A percentile compares a stretch with the other conserved stretches of the same genome.
Evolutionary conservation across 148 eudicot species (phyloP).

Genomic region (Camellia japonica): DNA sequence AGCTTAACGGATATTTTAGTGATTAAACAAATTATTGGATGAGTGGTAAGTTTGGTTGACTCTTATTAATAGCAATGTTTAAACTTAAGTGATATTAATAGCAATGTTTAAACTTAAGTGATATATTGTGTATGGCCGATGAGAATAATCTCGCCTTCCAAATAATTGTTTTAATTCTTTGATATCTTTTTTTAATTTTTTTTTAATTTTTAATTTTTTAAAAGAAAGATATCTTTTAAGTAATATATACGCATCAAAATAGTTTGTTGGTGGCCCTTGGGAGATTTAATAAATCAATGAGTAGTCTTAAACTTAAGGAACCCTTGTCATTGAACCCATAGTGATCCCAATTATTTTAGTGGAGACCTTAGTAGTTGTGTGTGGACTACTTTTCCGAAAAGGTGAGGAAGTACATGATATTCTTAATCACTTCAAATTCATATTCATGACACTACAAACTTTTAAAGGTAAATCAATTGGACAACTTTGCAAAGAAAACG

Average conservation of each 20-base stretch:
- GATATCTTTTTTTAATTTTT: background rate
- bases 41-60: too few relatives aligned
- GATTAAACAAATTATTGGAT: too few relatives aligned
- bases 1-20: too few relatives aligned
- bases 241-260: background rate
- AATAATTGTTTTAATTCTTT: background rate
- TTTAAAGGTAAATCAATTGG: too few relatives aligned
- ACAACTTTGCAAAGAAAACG: too few relatives aligned
- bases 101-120: too few relatives aligned
- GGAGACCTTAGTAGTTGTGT: background rate
- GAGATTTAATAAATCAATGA: background rate
- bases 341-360: background rate
- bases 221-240: background rate
- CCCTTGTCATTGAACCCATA: background rate
- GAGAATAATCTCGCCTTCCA: too few relatives aligned
- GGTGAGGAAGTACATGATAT: background rate
- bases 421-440: background rate
- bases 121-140: too few relatives aligned
- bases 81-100: too few relatives aligned
- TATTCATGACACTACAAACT: background rate
- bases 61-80: too few relatives aligned
- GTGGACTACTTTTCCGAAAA: background rate
- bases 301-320: background rate
- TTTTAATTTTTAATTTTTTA: background rate
- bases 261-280: background rate